Percentiles rank a stretch among this genome's conserved stretches.
Evolutionary conservation across 176 grass and related monocot genomes (phyloP).

Genomic region (Triticum timopheevii): DNA sequence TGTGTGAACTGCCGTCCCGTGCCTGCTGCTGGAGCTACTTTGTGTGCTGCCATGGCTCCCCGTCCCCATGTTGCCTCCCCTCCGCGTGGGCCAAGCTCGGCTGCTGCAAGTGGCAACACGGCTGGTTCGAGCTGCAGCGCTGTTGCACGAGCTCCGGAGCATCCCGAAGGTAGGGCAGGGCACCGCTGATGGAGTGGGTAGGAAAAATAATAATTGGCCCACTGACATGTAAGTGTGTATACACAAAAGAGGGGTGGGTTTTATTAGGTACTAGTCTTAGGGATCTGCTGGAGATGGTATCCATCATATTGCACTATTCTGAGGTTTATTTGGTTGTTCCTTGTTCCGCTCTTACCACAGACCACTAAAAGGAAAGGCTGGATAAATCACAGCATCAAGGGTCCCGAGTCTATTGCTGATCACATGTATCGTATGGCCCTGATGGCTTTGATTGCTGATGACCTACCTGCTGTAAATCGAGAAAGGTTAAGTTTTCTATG

Average conservation of each 20-base stretch:
- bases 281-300: neutral
- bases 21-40: neutral
- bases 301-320: slow-evolving; percentile 2
- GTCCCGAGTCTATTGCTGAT: slow-evolving; percentile 93
- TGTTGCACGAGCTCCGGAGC: neutral
- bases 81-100: neutral
- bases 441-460: slow-evolving; percentile 80
- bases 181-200: neutral
- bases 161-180: neutral
- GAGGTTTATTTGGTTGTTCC: neutral
- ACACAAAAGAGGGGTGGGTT: neutral
- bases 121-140: neutral
- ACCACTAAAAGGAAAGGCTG: slow-evolving; percentile 98
- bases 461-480: slow-evolving; percentile 67
- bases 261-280: neutral
- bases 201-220: neutral
- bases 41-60: neutral
- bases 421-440: slow-evolving; percentile 98
- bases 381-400: slow-evolving; percentile 86
- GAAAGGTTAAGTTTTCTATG: slow-evolving; percentile 57
- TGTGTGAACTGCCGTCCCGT: neutral
- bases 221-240: neutral
- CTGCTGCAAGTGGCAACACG: neutral
- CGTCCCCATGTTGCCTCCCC: neutral
- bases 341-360: slow-evolving; percentile 31